Evolutionary conservation across 306 rosid genomes (phyloP), one percentile per base, ranked within the genome.

Genomic region (Betula pendula): DNA sequence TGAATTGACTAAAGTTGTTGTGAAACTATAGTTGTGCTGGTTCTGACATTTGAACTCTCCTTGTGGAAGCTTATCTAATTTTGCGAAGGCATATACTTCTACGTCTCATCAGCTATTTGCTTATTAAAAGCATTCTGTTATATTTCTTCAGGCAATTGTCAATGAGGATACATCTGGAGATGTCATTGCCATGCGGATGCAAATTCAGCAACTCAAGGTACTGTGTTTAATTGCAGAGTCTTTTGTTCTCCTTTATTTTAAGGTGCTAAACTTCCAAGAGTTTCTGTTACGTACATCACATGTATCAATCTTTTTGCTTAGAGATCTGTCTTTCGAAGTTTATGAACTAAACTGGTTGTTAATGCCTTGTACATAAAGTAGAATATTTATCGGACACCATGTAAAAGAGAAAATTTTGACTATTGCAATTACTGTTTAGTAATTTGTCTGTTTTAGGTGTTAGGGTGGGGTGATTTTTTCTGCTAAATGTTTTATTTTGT

Each of bases 121-220:
- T 47, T 71, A 59, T 48, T 6, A 27, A 50, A 58, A 22, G 51
- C 69, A 50, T 42, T 81, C 11, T 72, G 53, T 19, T 45, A 47
- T 63, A 71, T 76, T 72, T 84, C 27, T 75, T 47, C 81, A 95
- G 99, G 99, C 99, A 71, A 91, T 95, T 81, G 93, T 95, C 75
- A 95, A 95, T 53, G 99, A 95, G 85, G 99, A 95, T 70, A 86
- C 97, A 24, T 90, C 97, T 13, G 99, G 99, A 78, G 97, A 95
- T 88, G 97, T 95, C 75, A 88, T 95, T 83, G 82, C 97, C 82
- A 90, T 95, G 98, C 90, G 90, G 87, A 38, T 95, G 58, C 98
- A 95, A 87, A 95, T 95, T 85, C 98, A 95, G 74, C 97, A 95
- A 75, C 93, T 95, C 45, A 95, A 92, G 98, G 98, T 95, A 58